Evolutionary conservation across 306 rosid species (phyloP), one percentile per base, ranked within the genome.

Genomic region (Trichosanthes cucumerina): DNA sequence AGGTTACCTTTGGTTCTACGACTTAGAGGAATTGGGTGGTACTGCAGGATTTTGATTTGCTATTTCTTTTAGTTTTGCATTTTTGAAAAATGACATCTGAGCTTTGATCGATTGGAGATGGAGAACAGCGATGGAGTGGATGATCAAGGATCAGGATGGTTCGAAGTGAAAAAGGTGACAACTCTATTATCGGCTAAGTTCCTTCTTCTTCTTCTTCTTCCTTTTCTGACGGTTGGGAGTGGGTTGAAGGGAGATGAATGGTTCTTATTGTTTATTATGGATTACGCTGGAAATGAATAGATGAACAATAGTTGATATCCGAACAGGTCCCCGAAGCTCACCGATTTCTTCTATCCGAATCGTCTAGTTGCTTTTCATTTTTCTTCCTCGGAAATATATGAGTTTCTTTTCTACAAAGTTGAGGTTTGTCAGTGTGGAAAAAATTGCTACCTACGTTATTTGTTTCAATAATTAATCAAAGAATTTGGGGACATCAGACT

Each of bases 71-170:
- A 47, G 41, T 9, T 72, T 49, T 73, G 60, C 56, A 49, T 73
- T 23, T 50, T 53, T 39, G 77, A 56, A 47, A 72, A 68, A 65
- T 39, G 57, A 65, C 70, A 71, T 58, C 75, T 78, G 75, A 76
- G 86, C 71, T 87, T 82, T 82, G 86, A 77, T 84, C 80, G 31
- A 68, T 81, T 85, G 79, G 75, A 84, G 80, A 92, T 94, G 98
- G 93, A 88, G 84, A 89, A 85, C 70, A 71, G 77, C 87, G 93
- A 82, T 31, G 90, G 78, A 24, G 86, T 33, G 50, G 98, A 92
- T 87, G 98, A 92, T 90, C 96, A 90, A 84, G 89, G 90, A 82
- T 81, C 98, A 19, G 98, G 98, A 89, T 92, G 98, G 98, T 87
- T 90, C 83, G 87, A 94, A 92, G 98, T 90, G 82, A 94, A 92